Percentiles rank a stretch among this genome's conserved stretches.
These are phyloP conservation scores for Hemileccinum rubropunctum DNA, from an alignment of 768 basidiomycete species.

Conservation along the genomic window DNA sequence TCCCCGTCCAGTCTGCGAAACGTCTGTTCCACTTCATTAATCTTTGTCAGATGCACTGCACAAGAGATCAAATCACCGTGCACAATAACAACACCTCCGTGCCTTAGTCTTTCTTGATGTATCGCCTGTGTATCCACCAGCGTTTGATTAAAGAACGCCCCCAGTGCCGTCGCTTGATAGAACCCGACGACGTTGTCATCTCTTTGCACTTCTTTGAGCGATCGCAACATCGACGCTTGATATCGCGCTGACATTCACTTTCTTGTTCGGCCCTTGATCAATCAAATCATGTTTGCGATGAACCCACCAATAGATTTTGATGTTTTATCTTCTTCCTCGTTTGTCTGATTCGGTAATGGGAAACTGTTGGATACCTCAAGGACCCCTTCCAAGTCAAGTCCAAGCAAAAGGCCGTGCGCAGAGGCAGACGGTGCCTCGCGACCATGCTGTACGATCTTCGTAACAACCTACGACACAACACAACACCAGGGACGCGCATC, in stretches of 20 bases:
- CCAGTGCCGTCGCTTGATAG: constrained; percentile 86
- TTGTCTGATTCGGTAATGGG: constrained; percentile 68
- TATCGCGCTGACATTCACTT: constrained; percentile 58
- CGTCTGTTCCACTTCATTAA: constrained; percentile 47
- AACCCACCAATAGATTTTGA: constrained; percentile 67
- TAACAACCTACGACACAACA: constrained; percentile 61
- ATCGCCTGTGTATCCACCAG: constrained; percentile 81
- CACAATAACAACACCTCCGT: constrained; percentile 82
- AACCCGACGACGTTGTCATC: constrained; percentile 93
- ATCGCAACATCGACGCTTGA: constrained; percentile 80
- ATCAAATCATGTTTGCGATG: constrained; percentile 4
- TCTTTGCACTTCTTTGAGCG: constrained; percentile 85
- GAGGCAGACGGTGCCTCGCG: constrained; percentile 71
- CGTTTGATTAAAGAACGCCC: constrained; percentile 81
- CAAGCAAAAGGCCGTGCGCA: constrained; percentile 82
- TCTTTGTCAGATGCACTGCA: background rate
- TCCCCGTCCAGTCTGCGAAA: constrained; percentile 74
- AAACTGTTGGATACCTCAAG: constrained; percentile 93
- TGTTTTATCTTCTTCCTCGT: constrained; percentile 82
- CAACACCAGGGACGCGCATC: constrained; percentile 8
- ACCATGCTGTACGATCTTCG: constrained; percentile 92
- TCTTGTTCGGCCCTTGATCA: constrained; percentile 1
- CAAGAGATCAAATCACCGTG: constrained; percentile 56
- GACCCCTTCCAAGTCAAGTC: constrained; percentile 87
- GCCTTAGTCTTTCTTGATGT: constrained; percentile 81